A percentile compares a stretch with the other conserved stretches of the same genome.
These are phyloP conservation scores for Stephania yunnanensis DNA, from an alignment of 164 flowering plant species.

Conservation along the genomic window DNA sequence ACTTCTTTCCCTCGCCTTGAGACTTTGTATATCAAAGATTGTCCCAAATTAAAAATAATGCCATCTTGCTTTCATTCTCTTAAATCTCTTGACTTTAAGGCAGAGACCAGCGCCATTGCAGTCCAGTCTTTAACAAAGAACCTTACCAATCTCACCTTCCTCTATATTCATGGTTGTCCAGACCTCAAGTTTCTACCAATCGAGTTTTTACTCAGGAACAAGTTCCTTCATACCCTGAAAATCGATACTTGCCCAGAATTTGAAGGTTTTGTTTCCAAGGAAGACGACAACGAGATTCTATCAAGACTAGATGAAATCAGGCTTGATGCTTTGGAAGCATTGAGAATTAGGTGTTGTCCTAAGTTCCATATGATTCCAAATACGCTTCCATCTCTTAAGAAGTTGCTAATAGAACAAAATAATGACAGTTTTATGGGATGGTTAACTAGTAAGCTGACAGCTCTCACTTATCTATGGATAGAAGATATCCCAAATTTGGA, in stretches of 20 bases:
- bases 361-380: background rate
- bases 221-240: background rate
- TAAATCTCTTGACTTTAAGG: background rate
- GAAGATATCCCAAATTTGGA: background rate
- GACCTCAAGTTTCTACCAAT: background rate
- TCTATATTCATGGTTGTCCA: background rate
- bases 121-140: background rate
- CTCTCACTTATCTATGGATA: background rate
- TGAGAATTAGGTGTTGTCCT: background rate
- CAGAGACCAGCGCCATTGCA: background rate
- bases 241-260: background rate
- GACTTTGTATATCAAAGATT: background rate
- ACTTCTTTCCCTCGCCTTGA: conserved; percentile 18
- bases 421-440: background rate
- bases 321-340: background rate
- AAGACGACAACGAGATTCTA: background rate
- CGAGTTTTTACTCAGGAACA: background rate
- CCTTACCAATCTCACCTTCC: background rate
- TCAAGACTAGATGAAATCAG: background rate
- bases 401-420: background rate
- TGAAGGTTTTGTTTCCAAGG: background rate
- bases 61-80: conserved; percentile 2
- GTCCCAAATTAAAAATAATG: conserved; percentile 1
- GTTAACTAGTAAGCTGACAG: background rate
- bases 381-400: background rate